Evolutionary conservation across 2,329 filamentous ascomycete species (phyloP), one percentile per base, ranked within the genome.

Genomic region (Elsinoe ampelina): DNA sequence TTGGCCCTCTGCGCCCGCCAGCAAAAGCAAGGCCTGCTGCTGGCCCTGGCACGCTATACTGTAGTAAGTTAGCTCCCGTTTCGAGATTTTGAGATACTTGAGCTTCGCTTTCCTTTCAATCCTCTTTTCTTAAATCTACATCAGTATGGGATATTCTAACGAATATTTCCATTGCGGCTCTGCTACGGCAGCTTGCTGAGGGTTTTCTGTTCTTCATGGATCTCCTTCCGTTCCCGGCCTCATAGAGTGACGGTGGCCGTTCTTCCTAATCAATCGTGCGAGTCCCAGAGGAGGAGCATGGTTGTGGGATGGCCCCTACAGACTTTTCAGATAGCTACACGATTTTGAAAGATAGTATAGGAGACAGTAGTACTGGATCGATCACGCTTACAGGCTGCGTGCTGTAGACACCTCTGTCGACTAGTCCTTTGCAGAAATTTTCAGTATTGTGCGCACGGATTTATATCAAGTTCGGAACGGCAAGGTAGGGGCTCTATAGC

Each of bases 181-280:
- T 69, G 62, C 70, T 71, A 66, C 67, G 68, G 70, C 61, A 67
- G 67, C 70, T 70, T 71, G 71, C 71, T 72, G 70, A 70, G 70
- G 67, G 69, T 68, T 67, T 64, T 68, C 64, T 65, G 36, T 30
- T 15, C 35, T 55, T 36, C 20, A 51, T 73, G 70, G 67, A 63
- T 69, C 64, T 67, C 65, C 68, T 67, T 72, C 71, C 71, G 71
- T 73, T 74, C 71, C 72, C 72, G 71, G 69, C 66, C 63, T 66
- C 68, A 64, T 71, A 61, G 70, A 73, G 52, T 56, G 65, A 72
- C 65, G 63, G 65, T 62, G 62, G 67, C 66, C 63, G 63, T 70
- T 69, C 71, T 72, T 71, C 68, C 68, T 68, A 69, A 57, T 63
- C 72, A 73, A 68, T 68, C 65, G 65, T 63, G 65, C 61, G 63